Conservation (phyloP, 2,329 filamentous ascomycete species). For the Madurella fahalii region DNA sequence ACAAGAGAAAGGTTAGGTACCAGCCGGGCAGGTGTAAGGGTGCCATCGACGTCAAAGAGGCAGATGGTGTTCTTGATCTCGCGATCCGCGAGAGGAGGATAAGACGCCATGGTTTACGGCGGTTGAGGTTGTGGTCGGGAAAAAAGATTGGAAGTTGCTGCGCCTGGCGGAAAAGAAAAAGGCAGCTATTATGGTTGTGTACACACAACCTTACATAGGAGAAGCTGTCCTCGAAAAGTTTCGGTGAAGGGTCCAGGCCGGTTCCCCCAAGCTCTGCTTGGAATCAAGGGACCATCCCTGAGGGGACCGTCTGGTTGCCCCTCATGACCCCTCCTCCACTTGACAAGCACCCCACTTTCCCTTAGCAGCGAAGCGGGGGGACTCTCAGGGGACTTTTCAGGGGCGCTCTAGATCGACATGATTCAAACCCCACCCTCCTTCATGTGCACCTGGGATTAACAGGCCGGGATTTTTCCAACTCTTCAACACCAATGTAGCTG, state of each 20-base stretch:
- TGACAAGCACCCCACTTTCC: background rate
- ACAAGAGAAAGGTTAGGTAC: conserved; percentile 45
- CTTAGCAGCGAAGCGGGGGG: background rate
- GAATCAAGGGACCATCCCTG: conserved; percentile 1
- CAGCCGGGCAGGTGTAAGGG: conserved; percentile 75
- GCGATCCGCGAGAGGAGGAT: conserved; percentile 75
- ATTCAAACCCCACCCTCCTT: too few relatives aligned
- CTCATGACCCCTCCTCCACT: conserved; percentile 11
- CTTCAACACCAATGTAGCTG: too few relatives aligned
- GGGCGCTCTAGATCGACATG: too few relatives aligned
- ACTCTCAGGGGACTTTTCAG: background rate
- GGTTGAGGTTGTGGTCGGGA: background rate
- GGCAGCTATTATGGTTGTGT: too few relatives aligned
- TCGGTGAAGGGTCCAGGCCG: background rate
- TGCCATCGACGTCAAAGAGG: conserved; percentile 95
- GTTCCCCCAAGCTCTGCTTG: too few relatives aligned
- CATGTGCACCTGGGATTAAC: too few relatives aligned
- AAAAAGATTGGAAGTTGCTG: background rate
- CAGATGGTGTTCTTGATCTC: conserved; percentile 89
- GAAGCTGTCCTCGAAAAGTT: background rate
- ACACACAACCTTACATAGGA: too few relatives aligned
- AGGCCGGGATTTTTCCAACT: too few relatives aligned
- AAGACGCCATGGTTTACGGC: conserved; percentile 34
- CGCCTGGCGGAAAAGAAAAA: too few relatives aligned
- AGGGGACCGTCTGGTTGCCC: conserved; percentile 6